Evolutionary conservation across 441 rosid species (phyloP).

Genomic region (Croton laevigatus): DNA sequence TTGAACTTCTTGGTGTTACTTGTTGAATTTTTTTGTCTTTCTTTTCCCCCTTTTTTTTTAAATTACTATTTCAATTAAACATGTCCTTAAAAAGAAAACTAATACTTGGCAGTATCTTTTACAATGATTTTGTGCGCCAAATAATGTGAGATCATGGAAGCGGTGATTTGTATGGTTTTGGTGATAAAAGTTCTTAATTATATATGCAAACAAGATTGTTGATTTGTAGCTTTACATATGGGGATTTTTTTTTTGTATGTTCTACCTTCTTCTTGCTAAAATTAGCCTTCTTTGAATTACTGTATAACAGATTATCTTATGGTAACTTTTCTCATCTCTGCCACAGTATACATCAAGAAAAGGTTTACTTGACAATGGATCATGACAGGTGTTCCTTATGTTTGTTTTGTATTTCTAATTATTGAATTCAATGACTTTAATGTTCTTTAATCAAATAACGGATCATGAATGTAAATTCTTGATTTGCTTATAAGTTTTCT

Average conservation of each 20-base stretch:
- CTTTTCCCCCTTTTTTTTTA: background rate
- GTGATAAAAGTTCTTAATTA: background rate
- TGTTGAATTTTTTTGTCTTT: too few species aligned
- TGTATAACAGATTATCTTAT: background rate
- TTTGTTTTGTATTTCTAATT: background rate
- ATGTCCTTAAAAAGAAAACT: background rate
- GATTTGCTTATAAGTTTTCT: background rate
- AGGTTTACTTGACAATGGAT: slow-evolving; percentile 13
- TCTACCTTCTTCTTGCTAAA: background rate
- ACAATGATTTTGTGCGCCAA: background rate
- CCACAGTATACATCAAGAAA: background rate
- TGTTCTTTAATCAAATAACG: background rate
- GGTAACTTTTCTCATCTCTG: background rate
- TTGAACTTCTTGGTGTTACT: too few species aligned
- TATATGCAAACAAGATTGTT: background rate
- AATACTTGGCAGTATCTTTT: too few species aligned
- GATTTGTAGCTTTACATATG: background rate
- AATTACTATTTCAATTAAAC: background rate
- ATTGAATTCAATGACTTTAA: background rate
- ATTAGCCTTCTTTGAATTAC: background rate
- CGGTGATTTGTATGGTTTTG: background rate
- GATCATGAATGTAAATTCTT: background rate
- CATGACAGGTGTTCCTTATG: slow-evolving; percentile 8
- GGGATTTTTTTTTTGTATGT: background rate
- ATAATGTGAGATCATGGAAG: background rate